Evolutionary conservation across 2,329 filamentous ascomycete species (phyloP).

Genomic region (Phialocephala subalpina): DNA sequence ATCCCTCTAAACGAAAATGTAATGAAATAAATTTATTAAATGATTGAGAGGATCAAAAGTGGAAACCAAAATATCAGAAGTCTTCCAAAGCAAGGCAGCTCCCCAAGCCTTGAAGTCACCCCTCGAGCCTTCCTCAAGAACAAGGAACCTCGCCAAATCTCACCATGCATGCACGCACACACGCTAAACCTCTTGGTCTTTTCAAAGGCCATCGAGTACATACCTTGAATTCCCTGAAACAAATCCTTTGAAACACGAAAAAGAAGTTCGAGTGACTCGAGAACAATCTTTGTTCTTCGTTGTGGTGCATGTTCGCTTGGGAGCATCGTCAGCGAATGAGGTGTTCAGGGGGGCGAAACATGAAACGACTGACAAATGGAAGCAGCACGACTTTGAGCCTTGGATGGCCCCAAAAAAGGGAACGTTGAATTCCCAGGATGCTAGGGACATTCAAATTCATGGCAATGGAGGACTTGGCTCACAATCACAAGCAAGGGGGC

Average conservation of each 20-base stretch:
- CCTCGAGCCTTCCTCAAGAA: not conserved
- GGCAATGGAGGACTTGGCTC: no score
- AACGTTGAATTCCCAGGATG: no score
- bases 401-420: no score
- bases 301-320: not conserved
- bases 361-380: slow-evolving; percentile 4
- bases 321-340: slow-evolving; percentile 11
- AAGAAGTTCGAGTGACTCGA: slow-evolving; percentile 15
- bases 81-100: not conserved
- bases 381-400: not conserved
- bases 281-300: slow-evolving; percentile 4
- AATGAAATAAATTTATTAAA: no score
- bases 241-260: not conserved
- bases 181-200: not conserved
- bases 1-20: no score
- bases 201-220: not conserved
- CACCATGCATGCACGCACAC: not conserved
- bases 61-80: not conserved
- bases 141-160: not conserved
- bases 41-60: not conserved
- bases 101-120: not conserved
- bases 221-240: slow-evolving; percentile 7
- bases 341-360: not conserved
- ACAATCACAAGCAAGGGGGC: not conserved
- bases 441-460: no score